Conservation (phyloP, 371 early-diverging fungal species). For the Saksenaea vasiformis region DNA sequence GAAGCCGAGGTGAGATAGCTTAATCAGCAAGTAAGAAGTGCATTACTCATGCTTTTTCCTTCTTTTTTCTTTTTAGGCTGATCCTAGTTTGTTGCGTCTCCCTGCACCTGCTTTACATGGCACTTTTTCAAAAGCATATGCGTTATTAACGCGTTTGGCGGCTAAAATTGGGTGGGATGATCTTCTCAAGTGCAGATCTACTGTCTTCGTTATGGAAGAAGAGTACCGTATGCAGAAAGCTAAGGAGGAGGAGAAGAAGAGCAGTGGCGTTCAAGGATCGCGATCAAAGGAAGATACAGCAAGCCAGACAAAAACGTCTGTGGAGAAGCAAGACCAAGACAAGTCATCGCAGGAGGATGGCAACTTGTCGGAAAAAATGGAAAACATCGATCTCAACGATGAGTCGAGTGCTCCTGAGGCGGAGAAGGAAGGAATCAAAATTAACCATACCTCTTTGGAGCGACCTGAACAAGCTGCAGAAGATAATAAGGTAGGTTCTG, state of each 20-base stretch:
- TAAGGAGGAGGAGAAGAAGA: slow-evolving; percentile 58
- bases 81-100: slow-evolving; percentile 71
- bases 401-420: slow-evolving; percentile 7
- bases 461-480: slow-evolving; percentile 48
- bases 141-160: slow-evolving; percentile 76
- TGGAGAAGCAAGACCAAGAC: slow-evolving; percentile 11
- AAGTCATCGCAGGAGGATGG: slow-evolving; percentile 10
- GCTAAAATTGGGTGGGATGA: slow-evolving; percentile 95
- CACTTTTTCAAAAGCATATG: slow-evolving; percentile 89
- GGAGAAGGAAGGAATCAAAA: slow-evolving; percentile 11
- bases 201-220: slow-evolving; percentile 97
- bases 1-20: slow-evolving; percentile 62
- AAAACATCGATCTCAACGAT: slow-evolving; percentile 34
- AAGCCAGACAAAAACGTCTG: neutral
- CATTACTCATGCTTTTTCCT: neutral
- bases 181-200: slow-evolving; percentile 78
- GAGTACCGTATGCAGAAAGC: slow-evolving; percentile 85
- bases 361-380: slow-evolving; percentile 31
- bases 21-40: neutral
- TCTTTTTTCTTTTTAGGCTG: slow-evolving; percentile 53
- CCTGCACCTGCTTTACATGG: slow-evolving; percentile 89
- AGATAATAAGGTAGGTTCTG: slow-evolving; percentile 28
- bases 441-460: slow-evolving; percentile 31
- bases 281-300: slow-evolving; percentile 15
- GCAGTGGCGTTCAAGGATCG: slow-evolving; percentile 27